Conservation (phyloP, 2,329 filamentous ascomycete genomes). For the Camptophora hylomeconis region DNA sequence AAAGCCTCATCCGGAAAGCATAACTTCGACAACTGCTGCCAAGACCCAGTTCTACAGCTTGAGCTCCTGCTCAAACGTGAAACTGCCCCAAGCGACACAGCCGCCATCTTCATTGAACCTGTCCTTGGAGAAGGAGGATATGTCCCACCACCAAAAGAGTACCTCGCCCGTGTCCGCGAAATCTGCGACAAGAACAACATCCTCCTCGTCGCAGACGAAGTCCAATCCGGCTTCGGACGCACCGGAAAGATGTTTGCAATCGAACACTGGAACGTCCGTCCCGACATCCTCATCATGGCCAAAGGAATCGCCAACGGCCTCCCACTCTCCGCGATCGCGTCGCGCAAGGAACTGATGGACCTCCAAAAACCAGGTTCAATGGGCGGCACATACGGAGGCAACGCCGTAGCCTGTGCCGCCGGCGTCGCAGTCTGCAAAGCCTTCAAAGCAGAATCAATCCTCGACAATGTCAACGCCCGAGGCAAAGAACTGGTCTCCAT, state of each 20-base stretch:
- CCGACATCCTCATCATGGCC: constrained; percentile 31
- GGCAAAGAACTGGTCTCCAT: constrained; percentile 18
- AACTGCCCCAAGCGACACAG: constrained; percentile 23
- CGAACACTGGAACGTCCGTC: constrained; percentile 29
- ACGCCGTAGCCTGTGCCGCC: constrained; percentile 26
- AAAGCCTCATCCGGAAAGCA: constrained; percentile 19
- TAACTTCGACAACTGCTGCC: constrained; percentile 26
- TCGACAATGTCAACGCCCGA: constrained; percentile 24
- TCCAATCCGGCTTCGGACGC: constrained; percentile 31
- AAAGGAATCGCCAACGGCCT: constrained; percentile 21
- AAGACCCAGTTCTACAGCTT: constrained; percentile 24
- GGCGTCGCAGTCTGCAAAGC: constrained; percentile 24
- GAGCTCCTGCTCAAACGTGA: constrained; percentile 24
- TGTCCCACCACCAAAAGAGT: constrained; percentile 21
- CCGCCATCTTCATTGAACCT: constrained; percentile 24
- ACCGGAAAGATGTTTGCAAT: constrained; percentile 33
- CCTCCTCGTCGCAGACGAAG: constrained; percentile 31
- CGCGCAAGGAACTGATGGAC: constrained; percentile 26
- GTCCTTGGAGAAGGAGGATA: constrained; percentile 26
- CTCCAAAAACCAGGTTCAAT: constrained; percentile 24
- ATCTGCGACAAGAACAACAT: constrained; percentile 32
- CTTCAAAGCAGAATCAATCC: constrained; percentile 24
- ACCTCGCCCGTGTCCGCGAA: constrained; percentile 25
- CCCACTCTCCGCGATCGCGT: constrained; percentile 18
- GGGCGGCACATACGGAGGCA: constrained; percentile 27